Base-by-base conservation (phyloP, 1,139 yeast genomes). In the Diutina rugosa region DNA sequence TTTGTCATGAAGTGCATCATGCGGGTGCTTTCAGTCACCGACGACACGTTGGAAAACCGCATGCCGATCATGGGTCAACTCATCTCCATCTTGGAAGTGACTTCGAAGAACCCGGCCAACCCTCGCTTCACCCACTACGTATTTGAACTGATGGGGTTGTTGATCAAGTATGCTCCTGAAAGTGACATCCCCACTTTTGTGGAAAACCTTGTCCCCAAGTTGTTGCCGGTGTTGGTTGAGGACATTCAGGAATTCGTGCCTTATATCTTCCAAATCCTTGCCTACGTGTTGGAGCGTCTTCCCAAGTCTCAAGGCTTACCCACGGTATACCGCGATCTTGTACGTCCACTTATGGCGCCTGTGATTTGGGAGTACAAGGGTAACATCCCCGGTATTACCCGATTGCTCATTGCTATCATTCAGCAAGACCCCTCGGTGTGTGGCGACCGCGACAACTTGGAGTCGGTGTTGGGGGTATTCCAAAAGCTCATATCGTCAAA, bases 171-270 rank as follows among this genome's bases (percentile, higher is more conserved):
- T 65, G 58, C 60, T n/a, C 55, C 57, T 59, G 63, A 55, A 72
- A 30, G 14, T 28, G 78, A 63, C 18, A 69, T 84, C 56, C 69
- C 75, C 1, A 66, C 68, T 54, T 73, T 85, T 56, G 84, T 86
- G 57, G 76, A 77, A 8, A 60, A 79, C 10, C 74, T 88, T 52
- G 78, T 90, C 64, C 93, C 95, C 4, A 78, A 84, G 3, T 76
- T 89, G 58, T 72, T 90, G 60, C 72, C 72, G 6, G 81, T 91
- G 47, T 76, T 95, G 59, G 84, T 87, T 28, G 83, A 85, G 57
- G 99, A 93, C 64, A 88, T 93, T 51, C 95, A 91, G 63, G 99
- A 95, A 69, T 95, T 93, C 67, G 85, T 88, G 16, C 98, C 98
- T 8, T 95, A 95, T 65, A 84, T 87, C 8, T 88, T 95, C 70